Percentiles rank a stretch among this genome's conserved stretches.
These are phyloP conservation scores for Wallacemonas sp. DNA, from an alignment of 208 protist genomes.

Conservation along the genomic window DNA sequence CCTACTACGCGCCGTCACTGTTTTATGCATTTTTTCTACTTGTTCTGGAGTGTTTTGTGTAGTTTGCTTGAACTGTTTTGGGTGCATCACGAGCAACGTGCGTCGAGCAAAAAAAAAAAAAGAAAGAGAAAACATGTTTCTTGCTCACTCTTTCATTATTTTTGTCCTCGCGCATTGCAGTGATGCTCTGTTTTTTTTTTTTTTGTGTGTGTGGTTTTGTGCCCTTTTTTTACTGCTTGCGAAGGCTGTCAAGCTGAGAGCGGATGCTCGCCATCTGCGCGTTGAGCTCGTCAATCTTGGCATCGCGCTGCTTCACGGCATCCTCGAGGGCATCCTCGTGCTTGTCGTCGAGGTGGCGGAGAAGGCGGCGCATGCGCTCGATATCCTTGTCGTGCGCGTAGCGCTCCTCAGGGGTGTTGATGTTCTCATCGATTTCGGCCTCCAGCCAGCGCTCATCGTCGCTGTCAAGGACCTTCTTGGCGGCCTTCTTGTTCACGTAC, in stretches of 20 bases:
- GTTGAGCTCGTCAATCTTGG: slow-evolving; percentile 56
- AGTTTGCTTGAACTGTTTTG: too few species aligned
- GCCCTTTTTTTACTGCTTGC: slow-evolving; percentile 19
- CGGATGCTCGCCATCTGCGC: slow-evolving; percentile 46
- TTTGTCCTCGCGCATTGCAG: too few species aligned
- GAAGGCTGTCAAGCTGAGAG: slow-evolving; percentile 44
- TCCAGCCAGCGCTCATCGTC: slow-evolving; percentile 85
- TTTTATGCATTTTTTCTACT: slow-evolving; percentile 17
- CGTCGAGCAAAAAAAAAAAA: too few species aligned
- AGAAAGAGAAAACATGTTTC: too few species aligned
- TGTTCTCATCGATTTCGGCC: slow-evolving; percentile 87
- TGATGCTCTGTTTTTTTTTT: too few species aligned
- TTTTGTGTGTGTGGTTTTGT: too few species aligned
- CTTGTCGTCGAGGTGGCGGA: slow-evolving; percentile 46
- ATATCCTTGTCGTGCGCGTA: slow-evolving; percentile 72
- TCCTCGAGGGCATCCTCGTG: slow-evolving; percentile 52
- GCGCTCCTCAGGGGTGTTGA: slow-evolving; percentile 77
- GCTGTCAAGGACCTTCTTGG: slow-evolving; percentile 49
- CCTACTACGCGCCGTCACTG: too few species aligned
- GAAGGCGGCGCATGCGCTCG: slow-evolving; percentile 57
- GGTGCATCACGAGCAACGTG: too few species aligned
- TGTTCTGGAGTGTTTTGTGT: neutral
- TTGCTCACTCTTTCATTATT: neutral
- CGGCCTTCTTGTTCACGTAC: slow-evolving; percentile 43
- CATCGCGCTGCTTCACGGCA: slow-evolving; percentile 35